phyloP scores from a whole-genome alignment of 2,329 filamentous ascomycete genomes.

The Apiospora hydei region DNA sequence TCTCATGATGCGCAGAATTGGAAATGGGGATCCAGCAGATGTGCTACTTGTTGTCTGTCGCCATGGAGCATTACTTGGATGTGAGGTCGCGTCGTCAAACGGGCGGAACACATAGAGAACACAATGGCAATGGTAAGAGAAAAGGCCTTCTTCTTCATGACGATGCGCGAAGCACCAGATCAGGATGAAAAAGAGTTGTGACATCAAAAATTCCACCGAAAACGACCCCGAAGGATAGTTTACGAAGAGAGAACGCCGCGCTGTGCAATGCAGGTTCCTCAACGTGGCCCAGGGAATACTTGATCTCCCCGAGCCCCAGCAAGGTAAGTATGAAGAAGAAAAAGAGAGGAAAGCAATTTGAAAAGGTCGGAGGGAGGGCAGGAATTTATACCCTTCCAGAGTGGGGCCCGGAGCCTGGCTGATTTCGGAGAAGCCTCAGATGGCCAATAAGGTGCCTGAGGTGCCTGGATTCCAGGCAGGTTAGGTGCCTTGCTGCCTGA shows the following conservation, averaged over 20 bases:
- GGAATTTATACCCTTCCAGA: conserved; percentile 6
- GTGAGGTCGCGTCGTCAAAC: no score
- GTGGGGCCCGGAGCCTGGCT: not conserved
- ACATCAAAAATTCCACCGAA: conserved; percentile 56
- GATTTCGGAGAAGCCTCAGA: not conserved
- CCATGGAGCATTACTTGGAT: not conserved
- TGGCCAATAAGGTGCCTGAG: not conserved
- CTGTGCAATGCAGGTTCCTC: conserved; percentile 58
- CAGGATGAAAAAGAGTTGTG: conserved; percentile 27
- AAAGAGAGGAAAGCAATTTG: conserved; percentile 35
- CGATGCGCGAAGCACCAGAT: conserved; percentile 28
- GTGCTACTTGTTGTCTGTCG: not conserved
- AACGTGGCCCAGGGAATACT: conserved; percentile 46
- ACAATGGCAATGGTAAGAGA: no score
- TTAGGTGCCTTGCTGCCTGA: not conserved
- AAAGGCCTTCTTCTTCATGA: conserved; percentile 27
- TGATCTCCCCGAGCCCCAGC: conserved; percentile 49
- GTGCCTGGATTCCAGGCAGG: not conserved
- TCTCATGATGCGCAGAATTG: not conserved
- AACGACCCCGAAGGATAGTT: conserved; percentile 57
- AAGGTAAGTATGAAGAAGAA: conserved; percentile 57
- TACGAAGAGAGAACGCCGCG: conserved; percentile 52
- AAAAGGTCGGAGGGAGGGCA: not conserved
- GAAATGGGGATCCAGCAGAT: not conserved
- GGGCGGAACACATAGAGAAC: no score